phyloP scores from a whole-genome alignment of 2,329 filamentous ascomycete genomes.

The Trichoderma sp. region DNA sequence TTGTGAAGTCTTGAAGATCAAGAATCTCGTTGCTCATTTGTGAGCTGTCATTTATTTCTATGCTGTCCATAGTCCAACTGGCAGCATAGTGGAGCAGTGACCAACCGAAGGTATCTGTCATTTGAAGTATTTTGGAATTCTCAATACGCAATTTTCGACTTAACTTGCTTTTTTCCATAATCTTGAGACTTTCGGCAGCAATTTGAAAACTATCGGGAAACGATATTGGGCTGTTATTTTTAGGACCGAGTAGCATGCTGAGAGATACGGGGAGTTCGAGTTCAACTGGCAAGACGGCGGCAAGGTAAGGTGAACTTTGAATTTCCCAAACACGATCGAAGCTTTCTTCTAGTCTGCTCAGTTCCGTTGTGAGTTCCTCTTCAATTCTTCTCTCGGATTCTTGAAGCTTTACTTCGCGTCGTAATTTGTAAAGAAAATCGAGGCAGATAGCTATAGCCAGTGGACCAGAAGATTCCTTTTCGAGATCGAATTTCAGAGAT shows the following conservation, averaged over 20 bases:
- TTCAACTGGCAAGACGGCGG: no score
- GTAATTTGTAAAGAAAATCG: neutral
- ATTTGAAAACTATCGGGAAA: slow-evolving; percentile 4
- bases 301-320: no score
- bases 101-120: slow-evolving; percentile 1
- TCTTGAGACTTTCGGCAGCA: neutral
- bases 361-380: neutral
- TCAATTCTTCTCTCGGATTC: neutral
- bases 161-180: neutral
- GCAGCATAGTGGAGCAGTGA: slow-evolving; percentile 24
- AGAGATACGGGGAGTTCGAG: no score
- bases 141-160: neutral
- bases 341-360: no score
- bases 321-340: no score
- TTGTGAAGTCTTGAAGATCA: neutral
- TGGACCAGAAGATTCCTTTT: neutral
- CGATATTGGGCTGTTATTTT: rapidly evolving
- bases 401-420: neutral
- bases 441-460: neutral
- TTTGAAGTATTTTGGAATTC: neutral
- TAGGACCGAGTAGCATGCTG: neutral
- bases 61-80: neutral
- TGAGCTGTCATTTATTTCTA: neutral
- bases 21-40: neutral
- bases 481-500: neutral